A percentile compares a stretch with the other conserved stretches of the same genome.
These are phyloP conservation scores for Trypanosoma brucei DNA, from an alignment of 208 protist genomes.

Conservation along the genomic window DNA sequence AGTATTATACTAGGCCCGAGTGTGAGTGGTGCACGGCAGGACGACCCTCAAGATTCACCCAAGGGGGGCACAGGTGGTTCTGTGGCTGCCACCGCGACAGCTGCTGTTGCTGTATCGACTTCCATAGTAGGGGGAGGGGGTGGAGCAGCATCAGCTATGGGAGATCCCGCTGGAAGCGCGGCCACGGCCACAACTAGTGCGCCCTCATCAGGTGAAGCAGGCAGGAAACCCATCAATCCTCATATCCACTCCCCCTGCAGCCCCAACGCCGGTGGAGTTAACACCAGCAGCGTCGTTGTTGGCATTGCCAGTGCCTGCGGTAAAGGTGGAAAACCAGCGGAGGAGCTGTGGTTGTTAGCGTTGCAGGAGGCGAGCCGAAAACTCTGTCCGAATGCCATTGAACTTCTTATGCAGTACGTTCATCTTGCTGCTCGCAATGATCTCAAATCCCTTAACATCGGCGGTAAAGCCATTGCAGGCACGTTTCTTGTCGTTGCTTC, in stretches of 20 bases:
- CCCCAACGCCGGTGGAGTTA: background rate
- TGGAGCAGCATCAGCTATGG: too few species aligned
- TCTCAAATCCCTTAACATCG: conserved; percentile 34
- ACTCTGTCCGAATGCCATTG: conserved; percentile 41
- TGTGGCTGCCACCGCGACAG: background rate
- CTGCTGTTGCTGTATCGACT: background rate
- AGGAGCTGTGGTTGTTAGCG: conserved; percentile 24
- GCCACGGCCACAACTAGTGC: too few species aligned
- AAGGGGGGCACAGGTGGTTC: background rate
- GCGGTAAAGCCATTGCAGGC: conserved; percentile 45
- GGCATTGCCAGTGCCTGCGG: background rate
- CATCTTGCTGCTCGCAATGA: conserved; percentile 12
- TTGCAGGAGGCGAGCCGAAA: conserved; percentile 45
- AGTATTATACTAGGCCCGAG: conserved; percentile 19
- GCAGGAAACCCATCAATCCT: too few species aligned
- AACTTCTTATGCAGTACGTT: conserved; percentile 39
- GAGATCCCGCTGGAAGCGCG: too few species aligned
- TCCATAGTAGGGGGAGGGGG: background rate
- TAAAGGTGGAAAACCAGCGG: background rate
- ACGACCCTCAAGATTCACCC: conserved; percentile 9
- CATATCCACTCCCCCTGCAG: too few species aligned
- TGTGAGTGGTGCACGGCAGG: conserved; percentile 9
- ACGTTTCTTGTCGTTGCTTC: conserved; percentile 52
- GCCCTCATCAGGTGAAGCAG: too few species aligned
- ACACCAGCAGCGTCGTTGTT: background rate